These are phyloP conservation scores for Ganoderma lingzhi DNA, from an alignment of 1,284 basidiomycete species.

Conservation along the genomic window DNA sequence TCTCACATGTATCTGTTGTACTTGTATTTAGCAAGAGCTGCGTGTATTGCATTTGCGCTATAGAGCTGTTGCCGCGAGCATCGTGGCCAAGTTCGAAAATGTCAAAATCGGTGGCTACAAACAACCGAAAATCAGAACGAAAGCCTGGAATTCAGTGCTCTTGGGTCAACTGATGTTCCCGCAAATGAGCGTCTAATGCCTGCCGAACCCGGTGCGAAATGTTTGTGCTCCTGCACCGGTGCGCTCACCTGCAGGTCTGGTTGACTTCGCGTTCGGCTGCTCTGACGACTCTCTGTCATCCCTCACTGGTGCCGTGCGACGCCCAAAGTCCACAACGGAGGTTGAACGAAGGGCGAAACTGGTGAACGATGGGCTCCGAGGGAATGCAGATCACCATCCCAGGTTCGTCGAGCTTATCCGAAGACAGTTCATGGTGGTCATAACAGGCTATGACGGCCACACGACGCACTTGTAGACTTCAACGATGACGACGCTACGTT, in stretches of 20 bases:
- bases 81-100: not conserved
- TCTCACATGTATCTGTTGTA: not conserved
- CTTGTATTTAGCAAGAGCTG: not conserved
- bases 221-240: slow-evolving; percentile 2
- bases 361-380: slow-evolving; percentile 53
- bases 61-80: not conserved
- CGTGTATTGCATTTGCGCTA: not conserved
- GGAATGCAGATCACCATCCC: slow-evolving; percentile 84
- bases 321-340: not conserved
- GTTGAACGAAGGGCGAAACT: slow-evolving; percentile 16
- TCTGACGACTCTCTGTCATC: slow-evolving; percentile 6
- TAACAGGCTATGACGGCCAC: not conserved
- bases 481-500: slow-evolving; percentile 81
- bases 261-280: slow-evolving; percentile 19
- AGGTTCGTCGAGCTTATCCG: slow-evolving; percentile 51
- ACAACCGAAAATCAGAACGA: not conserved
- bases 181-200: not conserved
- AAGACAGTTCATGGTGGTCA: not conserved
- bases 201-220: not conserved
- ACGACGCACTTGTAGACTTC: slow-evolving; percentile 57
- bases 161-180: not conserved
- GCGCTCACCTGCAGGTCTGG: slow-evolving; percentile 23
- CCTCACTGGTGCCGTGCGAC: slow-evolving; percentile 3
- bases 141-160: no score
- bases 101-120: not conserved